A percentile compares a stretch with the other conserved stretches of the same genome.
Conservation (phyloP, 2,329 filamentous ascomycete genomes). For the Fusarium sulawesiense region DNA sequence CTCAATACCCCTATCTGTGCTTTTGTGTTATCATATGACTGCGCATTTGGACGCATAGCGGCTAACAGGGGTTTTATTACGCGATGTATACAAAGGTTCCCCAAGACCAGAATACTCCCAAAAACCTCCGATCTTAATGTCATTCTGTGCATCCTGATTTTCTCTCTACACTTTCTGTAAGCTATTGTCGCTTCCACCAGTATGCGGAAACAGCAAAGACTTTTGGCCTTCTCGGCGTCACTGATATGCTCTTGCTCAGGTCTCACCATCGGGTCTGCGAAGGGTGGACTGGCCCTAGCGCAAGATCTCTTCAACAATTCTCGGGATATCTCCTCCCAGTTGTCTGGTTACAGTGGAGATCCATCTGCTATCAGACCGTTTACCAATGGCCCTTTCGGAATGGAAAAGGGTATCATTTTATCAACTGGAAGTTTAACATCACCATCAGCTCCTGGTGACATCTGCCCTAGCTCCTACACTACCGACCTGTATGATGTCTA, state of each 20-base stretch:
- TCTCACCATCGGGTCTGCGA: background rate
- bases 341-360: background rate
- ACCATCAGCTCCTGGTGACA: background rate
- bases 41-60: accelerated
- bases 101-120: accelerated
- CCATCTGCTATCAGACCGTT: background rate
- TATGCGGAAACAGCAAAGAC: background rate
- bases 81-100: too few relatives aligned
- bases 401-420: background rate
- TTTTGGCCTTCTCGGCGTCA: background rate
- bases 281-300: background rate
- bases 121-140: accelerated
- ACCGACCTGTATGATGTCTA: background rate
- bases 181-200: background rate
- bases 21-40: too few relatives aligned
- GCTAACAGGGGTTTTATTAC: too few relatives aligned
- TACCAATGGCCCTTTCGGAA: background rate
- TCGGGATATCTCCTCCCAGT: background rate
- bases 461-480: background rate
- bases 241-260: background rate
- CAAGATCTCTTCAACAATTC: background rate
- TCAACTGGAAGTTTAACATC: background rate
- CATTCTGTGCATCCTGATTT: background rate
- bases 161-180: accelerated
- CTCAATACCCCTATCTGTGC: too few relatives aligned